phyloP scores from a whole-genome alignment of 371 early-diverging fungal genomes.

The Coemansia sp. region DNA sequence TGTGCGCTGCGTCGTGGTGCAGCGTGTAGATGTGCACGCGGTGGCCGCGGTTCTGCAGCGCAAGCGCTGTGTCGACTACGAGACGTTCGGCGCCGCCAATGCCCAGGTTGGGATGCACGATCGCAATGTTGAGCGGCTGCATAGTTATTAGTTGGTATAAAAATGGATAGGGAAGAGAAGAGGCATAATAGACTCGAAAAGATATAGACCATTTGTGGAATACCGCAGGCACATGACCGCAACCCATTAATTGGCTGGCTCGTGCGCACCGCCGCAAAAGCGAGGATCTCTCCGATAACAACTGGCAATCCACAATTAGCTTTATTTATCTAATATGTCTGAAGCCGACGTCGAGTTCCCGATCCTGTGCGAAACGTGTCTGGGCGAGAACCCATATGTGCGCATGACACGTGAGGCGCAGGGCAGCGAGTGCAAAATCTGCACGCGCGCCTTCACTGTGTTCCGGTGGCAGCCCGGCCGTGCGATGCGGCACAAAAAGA shows the following conservation, averaged over 20 bases:
- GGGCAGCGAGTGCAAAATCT: conserved; percentile 95
- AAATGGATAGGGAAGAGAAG: neutral
- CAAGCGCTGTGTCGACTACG: conserved; percentile 91
- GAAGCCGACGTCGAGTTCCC: conserved; percentile 53
- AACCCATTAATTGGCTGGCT: conserved; percentile 10
- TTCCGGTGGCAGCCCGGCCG: conserved; percentile 95
- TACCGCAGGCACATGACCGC: conserved; percentile 12
- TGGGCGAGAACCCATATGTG: conserved; percentile 96
- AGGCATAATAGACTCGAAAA: neutral
- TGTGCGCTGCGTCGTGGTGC: conserved; percentile 84
- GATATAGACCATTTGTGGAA: neutral
- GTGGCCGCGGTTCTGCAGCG: conserved; percentile 78
- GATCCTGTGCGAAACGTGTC: conserved; percentile 92
- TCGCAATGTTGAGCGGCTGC: conserved; percentile 58
- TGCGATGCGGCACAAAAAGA: conserved; percentile 93
- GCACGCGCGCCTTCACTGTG: conserved; percentile 90
- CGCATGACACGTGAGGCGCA: conserved; percentile 88
- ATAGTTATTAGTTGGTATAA: conserved; percentile 4
- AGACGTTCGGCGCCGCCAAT: conserved; percentile 93
- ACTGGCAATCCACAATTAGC: neutral
- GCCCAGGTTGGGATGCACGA: conserved; percentile 91
- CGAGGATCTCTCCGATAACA: neutral
- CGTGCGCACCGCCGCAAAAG: neutral
- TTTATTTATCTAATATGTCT: neutral
- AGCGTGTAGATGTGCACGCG: conserved; percentile 80